phyloP scores from a whole-genome alignment of 352 stramenopile genomes.

The Globisporangium splendens region DNA sequence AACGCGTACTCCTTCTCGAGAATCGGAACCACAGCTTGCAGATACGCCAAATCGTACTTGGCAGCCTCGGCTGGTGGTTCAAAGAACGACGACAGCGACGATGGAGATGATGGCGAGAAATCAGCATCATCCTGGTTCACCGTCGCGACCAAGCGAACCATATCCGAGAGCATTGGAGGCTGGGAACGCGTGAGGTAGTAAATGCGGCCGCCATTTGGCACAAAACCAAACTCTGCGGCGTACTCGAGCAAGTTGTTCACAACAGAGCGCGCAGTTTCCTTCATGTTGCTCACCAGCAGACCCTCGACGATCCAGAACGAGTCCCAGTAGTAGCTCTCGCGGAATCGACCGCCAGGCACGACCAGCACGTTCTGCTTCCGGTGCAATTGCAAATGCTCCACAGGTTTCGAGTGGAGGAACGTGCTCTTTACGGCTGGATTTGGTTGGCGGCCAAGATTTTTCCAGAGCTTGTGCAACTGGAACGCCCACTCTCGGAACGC shows the following conservation, averaged over 20 bases:
- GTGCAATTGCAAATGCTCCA: conserved; percentile 29
- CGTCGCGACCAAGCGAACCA: conserved; percentile 63
- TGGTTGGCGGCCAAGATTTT: conserved; percentile 55
- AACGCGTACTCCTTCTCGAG: conserved; percentile 79
- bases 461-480: conserved; percentile 76
- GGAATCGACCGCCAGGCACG: conserved; percentile 86
- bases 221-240: conserved; percentile 80
- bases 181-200: conserved; percentile 92
- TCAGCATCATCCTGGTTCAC: conserved; percentile 36
- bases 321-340: conserved; percentile 93
- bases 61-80: too few relatives aligned
- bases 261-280: conserved; percentile 62
- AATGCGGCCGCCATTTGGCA: conserved; percentile 88
- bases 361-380: conserved; percentile 68
- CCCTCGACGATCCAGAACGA: conserved; percentile 91
- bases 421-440: conserved; percentile 47
- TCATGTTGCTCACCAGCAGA: conserved; percentile 81
- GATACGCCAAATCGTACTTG: too few relatives aligned
- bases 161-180: conserved; percentile 86
- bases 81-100: too few relatives aligned
- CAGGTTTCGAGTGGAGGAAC: conserved; percentile 35
- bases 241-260: conserved; percentile 87
- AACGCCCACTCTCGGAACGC: conserved; percentile 31
- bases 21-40: conserved; percentile 38
- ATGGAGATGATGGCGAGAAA: too few relatives aligned